These are phyloP conservation scores for Colletotrichum caudatum DNA, from an alignment of 2,329 filamentous ascomycete species.

Conservation along the genomic window DNA sequence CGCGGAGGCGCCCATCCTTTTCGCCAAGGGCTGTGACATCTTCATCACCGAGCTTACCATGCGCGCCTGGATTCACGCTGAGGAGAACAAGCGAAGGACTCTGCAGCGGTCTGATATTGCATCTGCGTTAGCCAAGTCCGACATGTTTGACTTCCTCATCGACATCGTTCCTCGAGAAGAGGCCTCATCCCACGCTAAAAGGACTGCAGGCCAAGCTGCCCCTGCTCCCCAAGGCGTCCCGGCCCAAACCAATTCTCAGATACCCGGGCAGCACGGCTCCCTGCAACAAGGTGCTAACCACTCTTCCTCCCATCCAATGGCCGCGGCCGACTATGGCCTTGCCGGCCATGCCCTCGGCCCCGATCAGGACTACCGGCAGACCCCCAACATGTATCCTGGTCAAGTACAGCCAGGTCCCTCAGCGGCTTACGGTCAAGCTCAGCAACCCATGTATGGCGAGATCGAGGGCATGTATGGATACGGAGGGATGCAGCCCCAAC, in stretches of 20 bases:
- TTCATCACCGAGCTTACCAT: constrained; percentile 99
- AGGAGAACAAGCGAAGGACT: constrained; percentile 97
- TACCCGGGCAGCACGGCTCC: constrained; percentile 63
- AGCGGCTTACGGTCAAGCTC: constrained; percentile 80
- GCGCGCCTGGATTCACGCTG: constrained; percentile 99
- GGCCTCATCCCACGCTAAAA: constrained; percentile 85
- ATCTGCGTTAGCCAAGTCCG: constrained; percentile 93
- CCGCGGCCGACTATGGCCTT: constrained; percentile 71
- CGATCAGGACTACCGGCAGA: constrained; percentile 83
- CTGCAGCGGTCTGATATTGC: constrained; percentile 97
- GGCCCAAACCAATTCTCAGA: constrained; percentile 57
- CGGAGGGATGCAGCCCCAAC: constrained; percentile 82
- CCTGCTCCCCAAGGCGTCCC: constrained; percentile 52
- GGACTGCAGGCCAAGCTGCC: constrained; percentile 68
- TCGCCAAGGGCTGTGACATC: constrained; percentile 98
- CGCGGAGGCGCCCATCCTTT: constrained; percentile 95
- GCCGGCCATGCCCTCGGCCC: constrained; percentile 72
- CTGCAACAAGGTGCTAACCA: constrained; percentile 69
- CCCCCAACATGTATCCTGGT: constrained; percentile 83
- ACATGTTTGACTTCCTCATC: constrained; percentile 99
- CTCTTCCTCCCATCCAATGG: constrained; percentile 66
- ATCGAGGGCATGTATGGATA: constrained; percentile 90
- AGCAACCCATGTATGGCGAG: constrained; percentile 83
- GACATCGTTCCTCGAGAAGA: constrained; percentile 98
- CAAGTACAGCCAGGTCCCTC: constrained; percentile 81